Percentiles rank a stretch among this genome's conserved stretches.
Evolutionary conservation across 2,329 filamentous ascomycete genomes (phyloP).

Genomic region (Stachybotrys chlorohalonatus): DNA sequence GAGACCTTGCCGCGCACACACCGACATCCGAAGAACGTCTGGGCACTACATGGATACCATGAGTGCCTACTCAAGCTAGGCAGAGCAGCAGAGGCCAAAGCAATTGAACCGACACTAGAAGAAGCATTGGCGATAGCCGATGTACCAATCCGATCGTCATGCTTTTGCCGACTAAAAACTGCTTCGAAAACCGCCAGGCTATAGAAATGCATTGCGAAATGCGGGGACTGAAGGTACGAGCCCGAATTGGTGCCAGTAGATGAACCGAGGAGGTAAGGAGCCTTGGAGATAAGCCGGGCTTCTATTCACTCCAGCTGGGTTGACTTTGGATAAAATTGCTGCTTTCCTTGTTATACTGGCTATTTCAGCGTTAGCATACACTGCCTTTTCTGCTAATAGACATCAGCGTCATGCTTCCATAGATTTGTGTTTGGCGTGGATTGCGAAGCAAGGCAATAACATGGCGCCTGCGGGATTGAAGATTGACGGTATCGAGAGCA

Average conservation of each 20-base stretch:
- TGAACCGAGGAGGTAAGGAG: too few species aligned
- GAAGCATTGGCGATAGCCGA: constrained; percentile 48
- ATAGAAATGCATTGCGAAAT: neutral
- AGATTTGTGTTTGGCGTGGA: too few species aligned
- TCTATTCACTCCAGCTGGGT: too few species aligned
- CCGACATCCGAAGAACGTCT: constrained; percentile 65
- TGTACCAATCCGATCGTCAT: constrained; percentile 37
- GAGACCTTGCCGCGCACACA: constrained; percentile 53
- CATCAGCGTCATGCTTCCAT: too few species aligned
- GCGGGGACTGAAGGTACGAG: neutral
- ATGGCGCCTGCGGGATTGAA: too few species aligned
- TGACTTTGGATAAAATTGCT: too few species aligned
- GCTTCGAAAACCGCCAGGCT: constrained; percentile 10
- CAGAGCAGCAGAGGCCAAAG: constrained; percentile 26
- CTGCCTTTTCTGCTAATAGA: too few species aligned
- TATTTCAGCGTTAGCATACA: too few species aligned
- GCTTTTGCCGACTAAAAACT: constrained; percentile 14
- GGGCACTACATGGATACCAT: constrained; percentile 64
- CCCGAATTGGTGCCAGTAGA: neutral
- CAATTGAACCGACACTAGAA: constrained; percentile 32
- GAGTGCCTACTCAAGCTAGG: constrained; percentile 54
- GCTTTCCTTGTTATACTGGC: too few species aligned
- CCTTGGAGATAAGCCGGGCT: too few species aligned
- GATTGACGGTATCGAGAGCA: too few species aligned
- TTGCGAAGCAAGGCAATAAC: too few species aligned